phyloP scores from a whole-genome alignment of 306 rosid species.

The Echinosophora koreensis region DNA sequence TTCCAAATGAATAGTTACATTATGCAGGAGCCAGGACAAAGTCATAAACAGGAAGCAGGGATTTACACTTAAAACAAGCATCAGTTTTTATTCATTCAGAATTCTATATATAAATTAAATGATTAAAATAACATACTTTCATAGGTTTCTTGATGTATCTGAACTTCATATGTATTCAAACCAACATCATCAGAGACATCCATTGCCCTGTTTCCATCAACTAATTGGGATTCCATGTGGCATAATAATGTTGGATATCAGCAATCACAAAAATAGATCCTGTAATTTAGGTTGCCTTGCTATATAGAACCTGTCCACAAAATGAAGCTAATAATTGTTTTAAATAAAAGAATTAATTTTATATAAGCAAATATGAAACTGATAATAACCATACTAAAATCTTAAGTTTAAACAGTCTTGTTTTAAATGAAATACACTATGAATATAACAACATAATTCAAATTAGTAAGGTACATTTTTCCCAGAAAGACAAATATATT shows the following conservation, averaged over 20 bases:
- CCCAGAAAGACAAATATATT: slow-evolving; percentile 2
- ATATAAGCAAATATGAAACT: background rate
- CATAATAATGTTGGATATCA: slow-evolving; percentile 33
- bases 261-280: slow-evolving; percentile 18
- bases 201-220: slow-evolving; percentile 41
- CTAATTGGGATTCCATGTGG: slow-evolving; percentile 48
- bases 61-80: slow-evolving; percentile 9
- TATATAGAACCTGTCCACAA: slow-evolving; percentile 29
- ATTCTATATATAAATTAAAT: slow-evolving; percentile 31
- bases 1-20: slow-evolving; percentile 10
- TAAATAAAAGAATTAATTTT: slow-evolving; percentile 1
- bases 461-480: background rate
- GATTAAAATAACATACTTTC: slow-evolving; percentile 49
- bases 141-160: slow-evolving; percentile 48
- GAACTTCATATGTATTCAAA: slow-evolving; percentile 43
- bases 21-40: slow-evolving; percentile 4
- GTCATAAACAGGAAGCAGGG: slow-evolving; percentile 14
- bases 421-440: background rate
- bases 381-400: slow-evolving; percentile 2
- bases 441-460: background rate
- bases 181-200: slow-evolving; percentile 47
- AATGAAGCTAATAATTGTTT: background rate
- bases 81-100: slow-evolving; percentile 24
- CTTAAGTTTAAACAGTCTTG: slow-evolving; percentile 5
- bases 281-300: background rate